A percentile compares a stretch with the other conserved stretches of the same genome.
phyloP scores from a whole-genome alignment of 495 filamentous ascomycete species.

The Xylaria castorea region DNA sequence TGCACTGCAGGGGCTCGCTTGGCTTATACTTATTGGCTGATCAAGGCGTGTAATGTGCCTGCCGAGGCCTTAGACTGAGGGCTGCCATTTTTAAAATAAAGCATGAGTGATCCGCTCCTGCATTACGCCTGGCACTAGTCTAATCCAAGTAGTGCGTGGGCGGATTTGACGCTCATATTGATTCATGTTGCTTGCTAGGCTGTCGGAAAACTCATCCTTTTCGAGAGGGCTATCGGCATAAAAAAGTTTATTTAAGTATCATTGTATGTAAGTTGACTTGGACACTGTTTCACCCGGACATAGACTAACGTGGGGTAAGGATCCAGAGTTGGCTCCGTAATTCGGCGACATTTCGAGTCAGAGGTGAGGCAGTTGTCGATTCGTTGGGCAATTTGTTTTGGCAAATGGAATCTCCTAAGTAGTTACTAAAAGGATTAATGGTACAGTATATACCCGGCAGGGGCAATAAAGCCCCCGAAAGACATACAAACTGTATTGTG shows the following conservation, averaged over 20 bases:
- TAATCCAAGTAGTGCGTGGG: not conserved
- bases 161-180: not conserved
- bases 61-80: constrained; percentile 5
- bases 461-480: not conserved
- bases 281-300: constrained; percentile 12
- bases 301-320: constrained; percentile 18
- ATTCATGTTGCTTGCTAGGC: constrained; percentile 10
- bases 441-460: not conserved
- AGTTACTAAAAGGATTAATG: not conserved
- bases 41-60: not conserved
- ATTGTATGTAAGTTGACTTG: not conserved
- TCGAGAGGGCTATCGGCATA: not conserved
- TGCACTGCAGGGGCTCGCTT: not conserved
- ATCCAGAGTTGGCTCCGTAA: constrained; percentile 8
- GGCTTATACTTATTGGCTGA: constrained; percentile 6
- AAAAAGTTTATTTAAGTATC: not conserved
- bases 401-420: constrained; percentile 14
- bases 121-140: constrained; percentile 1
- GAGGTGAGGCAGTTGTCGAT: constrained; percentile 11
- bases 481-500: not conserved
- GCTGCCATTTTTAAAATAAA: not conserved
- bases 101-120: not conserved
- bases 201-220: not conserved
- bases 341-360: constrained; percentile 26
- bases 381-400: constrained; percentile 20